Evolutionary conservation across 2,329 filamentous ascomycete species (phyloP).

Genomic region (Aspergillus latus): DNA sequence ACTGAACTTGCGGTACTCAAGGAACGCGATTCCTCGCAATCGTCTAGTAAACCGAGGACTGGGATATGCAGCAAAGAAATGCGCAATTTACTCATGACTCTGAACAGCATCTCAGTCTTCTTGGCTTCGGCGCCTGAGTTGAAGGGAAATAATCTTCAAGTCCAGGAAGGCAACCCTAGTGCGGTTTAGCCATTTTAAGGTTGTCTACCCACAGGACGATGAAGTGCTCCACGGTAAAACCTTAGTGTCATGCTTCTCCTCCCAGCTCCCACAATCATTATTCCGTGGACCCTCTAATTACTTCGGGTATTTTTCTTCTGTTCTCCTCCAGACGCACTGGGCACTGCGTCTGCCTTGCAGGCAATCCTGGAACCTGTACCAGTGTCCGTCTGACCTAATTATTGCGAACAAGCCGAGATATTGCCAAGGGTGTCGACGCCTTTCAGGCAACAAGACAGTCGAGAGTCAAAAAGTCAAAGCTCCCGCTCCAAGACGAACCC

Average conservation of each 20-base stretch:
- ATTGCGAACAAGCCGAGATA: not conserved
- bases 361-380: not conserved
- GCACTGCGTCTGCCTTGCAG: conserved; percentile 11
- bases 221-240: conserved; percentile 7
- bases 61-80: not conserved
- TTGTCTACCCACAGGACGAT: conserved; percentile 8
- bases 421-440: not conserved
- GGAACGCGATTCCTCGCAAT: not conserved
- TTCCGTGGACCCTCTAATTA: not conserved
- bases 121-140: not conserved
- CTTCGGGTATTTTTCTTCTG: conserved; percentile 1
- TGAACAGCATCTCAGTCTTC: not conserved
- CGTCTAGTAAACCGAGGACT: not conserved
- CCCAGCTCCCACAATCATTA: not conserved
- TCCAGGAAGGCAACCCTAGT: conserved; percentile 3
- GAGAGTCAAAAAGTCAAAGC: not conserved
- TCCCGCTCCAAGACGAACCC: not conserved
- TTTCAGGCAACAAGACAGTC: not conserved
- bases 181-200: conserved; percentile 11
- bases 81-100: not conserved
- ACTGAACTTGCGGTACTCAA: not conserved
- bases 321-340: not conserved
- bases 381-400: not conserved
- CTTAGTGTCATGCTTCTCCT: not conserved
- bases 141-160: conserved; percentile 11